These are phyloP conservation scores for Cryptosporidium muris DNA, from an alignment of 169 alveolate genomes.

Conservation along the genomic window DNA sequence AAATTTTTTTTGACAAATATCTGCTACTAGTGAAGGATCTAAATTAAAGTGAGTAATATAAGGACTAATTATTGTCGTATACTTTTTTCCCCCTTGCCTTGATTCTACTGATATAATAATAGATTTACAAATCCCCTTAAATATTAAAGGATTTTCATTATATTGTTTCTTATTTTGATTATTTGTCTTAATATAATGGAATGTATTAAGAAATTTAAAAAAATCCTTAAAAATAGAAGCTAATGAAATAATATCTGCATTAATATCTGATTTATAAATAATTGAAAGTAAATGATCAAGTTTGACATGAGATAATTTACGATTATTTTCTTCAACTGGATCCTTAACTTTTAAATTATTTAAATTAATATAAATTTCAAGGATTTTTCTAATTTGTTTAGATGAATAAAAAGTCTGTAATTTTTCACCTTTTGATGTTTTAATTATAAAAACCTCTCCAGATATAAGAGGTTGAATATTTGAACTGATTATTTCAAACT, in stretches of 20 bases:
- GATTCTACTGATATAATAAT: constrained; percentile 38
- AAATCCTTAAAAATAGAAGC: constrained; percentile 13
- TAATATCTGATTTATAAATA: neutral
- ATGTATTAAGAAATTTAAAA: constrained; percentile 9
- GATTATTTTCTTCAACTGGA: neutral
- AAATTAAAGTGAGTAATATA: constrained; percentile 42
- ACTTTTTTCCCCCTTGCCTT: constrained; percentile 56
- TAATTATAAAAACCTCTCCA: constrained; percentile 6
- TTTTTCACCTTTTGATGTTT: constrained; percentile 54
- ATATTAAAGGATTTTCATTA: constrained; percentile 14
- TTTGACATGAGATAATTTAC: constrained; percentile 2
- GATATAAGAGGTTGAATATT: neutral
- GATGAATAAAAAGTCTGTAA: constrained; percentile 19
- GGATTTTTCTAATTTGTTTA: constrained; percentile 3
- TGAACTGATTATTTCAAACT: neutral
- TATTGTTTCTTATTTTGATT: neutral
- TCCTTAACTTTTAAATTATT: constrained; percentile 23
- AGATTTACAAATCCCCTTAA: constrained; percentile 42
- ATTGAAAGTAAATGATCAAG: constrained; percentile 12
- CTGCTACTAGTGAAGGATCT: constrained; percentile 47
- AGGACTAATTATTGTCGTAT: constrained; percentile 61
- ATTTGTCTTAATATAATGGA: constrained; percentile 35
- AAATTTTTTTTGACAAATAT: constrained; percentile 51
- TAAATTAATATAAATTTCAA: constrained; percentile 40
- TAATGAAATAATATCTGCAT: constrained; percentile 3